A percentile compares a stretch with the other conserved stretches of the same genome.
Conservation (phyloP, 176 grass and related monocot genomes). For the Zea luxurians region DNA sequence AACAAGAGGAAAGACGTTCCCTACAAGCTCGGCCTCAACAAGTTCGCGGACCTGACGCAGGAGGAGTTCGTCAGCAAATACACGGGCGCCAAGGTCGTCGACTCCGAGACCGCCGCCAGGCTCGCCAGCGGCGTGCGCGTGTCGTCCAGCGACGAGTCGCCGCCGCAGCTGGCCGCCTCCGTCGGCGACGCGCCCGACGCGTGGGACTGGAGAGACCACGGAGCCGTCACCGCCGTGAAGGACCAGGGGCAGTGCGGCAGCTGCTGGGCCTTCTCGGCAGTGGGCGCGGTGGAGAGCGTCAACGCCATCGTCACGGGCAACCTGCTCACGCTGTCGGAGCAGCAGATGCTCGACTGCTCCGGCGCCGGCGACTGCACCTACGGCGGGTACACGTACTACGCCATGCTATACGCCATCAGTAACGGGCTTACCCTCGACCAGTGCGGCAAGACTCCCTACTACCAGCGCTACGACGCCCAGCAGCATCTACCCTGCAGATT, state of each 20-base stretch:
- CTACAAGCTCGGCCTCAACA: too few species aligned
- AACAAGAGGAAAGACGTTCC: too few species aligned
- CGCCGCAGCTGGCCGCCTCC: too few species aligned
- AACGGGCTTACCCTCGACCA: conserved; percentile 26
- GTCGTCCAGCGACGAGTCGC: not conserved
- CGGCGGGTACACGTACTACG: not conserved
- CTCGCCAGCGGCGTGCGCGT: too few species aligned
- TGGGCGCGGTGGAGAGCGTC: conserved; percentile 27
- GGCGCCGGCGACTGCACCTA: not conserved
- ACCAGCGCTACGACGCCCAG: not conserved
- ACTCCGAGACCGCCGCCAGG: too few species aligned
- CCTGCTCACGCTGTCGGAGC: conserved; percentile 36
- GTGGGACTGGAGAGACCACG: conserved; percentile 41
- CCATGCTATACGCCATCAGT: conserved; percentile 12
- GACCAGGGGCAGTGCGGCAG: conserved; percentile 40
- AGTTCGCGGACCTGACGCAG: too few species aligned
- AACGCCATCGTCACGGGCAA: conserved; percentile 31
- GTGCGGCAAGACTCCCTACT: not conserved
- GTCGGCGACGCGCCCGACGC: too few species aligned
- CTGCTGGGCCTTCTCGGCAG: conserved; percentile 38
- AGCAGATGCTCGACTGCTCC: conserved; percentile 44
- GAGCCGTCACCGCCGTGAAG: conserved; percentile 36
- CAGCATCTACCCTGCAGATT: too few species aligned
- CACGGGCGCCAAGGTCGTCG: too few species aligned
- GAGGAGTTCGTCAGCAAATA: too few species aligned